A percentile compares a stretch with the other conserved stretches of the same genome.
phyloP scores from a whole-genome alignment of 495 filamentous ascomycete genomes.

The Friedmanniomyces simplex region DNA sequence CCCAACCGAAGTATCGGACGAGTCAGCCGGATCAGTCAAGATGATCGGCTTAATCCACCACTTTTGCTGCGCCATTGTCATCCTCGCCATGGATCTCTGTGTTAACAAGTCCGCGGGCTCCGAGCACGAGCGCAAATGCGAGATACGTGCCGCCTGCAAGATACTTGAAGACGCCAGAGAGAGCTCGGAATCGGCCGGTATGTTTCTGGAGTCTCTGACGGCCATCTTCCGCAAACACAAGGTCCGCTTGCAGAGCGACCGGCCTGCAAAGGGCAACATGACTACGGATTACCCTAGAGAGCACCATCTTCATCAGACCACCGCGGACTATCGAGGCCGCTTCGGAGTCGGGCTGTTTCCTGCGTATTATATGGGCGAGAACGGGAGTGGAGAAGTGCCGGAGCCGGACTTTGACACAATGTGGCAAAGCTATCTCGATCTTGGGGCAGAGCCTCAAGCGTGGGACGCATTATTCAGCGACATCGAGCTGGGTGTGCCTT shows the following conservation, averaged over 20 bases:
- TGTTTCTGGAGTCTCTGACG: conserved; percentile 20
- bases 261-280: background rate
- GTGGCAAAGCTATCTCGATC: conserved; percentile 15
- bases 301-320: background rate
- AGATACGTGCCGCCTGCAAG: conserved; percentile 19
- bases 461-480: conserved; percentile 13
- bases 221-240: conserved; percentile 22
- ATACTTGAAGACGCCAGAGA: conserved; percentile 18
- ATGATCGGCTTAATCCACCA: conserved; percentile 23
- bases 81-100: conserved; percentile 30
- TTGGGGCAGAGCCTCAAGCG: background rate
- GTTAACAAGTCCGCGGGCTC: conserved; percentile 8
- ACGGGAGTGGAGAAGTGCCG: background rate
- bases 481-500: background rate
- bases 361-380: background rate
- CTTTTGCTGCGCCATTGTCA: conserved; percentile 24
- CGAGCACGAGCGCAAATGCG: conserved; percentile 18
- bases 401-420: conserved; percentile 5
- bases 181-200: conserved; percentile 8
- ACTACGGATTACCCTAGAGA: background rate
- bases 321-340: background rate
- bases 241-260: conserved; percentile 8
- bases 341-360: background rate
- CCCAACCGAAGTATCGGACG: conserved; percentile 28
- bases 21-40: conserved; percentile 19